A percentile compares a stretch with the other conserved stretches of the same genome.
These are phyloP conservation scores for Hymenoscyphus fraxineus DNA, from an alignment of 2,329 filamentous ascomycete species.

Conservation along the genomic window DNA sequence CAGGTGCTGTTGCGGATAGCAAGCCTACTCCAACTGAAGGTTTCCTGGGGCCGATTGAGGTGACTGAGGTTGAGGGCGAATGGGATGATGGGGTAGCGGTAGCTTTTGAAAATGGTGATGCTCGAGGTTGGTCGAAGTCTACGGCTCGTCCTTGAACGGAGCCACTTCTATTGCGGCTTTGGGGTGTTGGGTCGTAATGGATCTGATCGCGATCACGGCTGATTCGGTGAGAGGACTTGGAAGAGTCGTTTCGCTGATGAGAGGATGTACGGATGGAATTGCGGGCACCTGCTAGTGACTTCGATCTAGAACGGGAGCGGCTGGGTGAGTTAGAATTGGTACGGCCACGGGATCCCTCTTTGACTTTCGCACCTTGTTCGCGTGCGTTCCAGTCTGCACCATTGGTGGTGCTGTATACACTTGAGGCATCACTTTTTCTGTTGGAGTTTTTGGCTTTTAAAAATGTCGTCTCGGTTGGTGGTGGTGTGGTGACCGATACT, in stretches of 20 bases:
- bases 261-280: constrained; percentile 9
- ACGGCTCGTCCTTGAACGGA: constrained; percentile 22
- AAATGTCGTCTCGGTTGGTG: constrained; percentile 5
- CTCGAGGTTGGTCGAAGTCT: constrained; percentile 21
- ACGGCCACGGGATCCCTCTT: constrained; percentile 8
- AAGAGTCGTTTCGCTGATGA: constrained; percentile 10
- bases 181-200: constrained; percentile 21
- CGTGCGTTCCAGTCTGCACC: constrained; percentile 3
- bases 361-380: constrained; percentile 7
- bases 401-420: constrained; percentile 17
- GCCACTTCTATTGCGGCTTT: constrained; percentile 17
- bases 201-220: constrained; percentile 21
- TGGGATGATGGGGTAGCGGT: constrained; percentile 9
- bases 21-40: background rate
- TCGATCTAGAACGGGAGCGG: constrained; percentile 3
- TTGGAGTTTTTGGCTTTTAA: background rate
- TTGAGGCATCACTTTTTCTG: constrained; percentile 17
- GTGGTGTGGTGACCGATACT: constrained; percentile 16
- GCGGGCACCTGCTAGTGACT: constrained; percentile 11
- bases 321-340: constrained; percentile 15
- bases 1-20: background rate
- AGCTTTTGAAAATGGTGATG: constrained; percentile 32
- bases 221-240: background rate
- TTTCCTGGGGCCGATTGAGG: constrained; percentile 7
- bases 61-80: constrained; percentile 14